Evolutionary conservation across 768 basidiomycete genomes (phyloP).

Genomic region (Crucibulum laeve): DNA sequence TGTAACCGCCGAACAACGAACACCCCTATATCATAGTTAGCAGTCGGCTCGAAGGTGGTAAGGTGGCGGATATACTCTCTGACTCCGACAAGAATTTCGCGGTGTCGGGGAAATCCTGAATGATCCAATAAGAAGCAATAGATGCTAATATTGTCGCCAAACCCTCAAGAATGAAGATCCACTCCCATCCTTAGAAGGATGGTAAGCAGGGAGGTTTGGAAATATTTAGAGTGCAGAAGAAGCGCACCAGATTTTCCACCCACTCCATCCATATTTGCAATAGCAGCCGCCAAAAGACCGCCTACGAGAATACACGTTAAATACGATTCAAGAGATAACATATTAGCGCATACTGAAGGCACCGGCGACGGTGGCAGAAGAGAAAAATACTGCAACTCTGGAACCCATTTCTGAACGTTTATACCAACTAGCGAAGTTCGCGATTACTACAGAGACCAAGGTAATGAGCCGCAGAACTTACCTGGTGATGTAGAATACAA

Average conservation of each 20-base stretch:
- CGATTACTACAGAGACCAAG: no score
- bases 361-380: slow-evolving; percentile 74
- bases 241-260: slow-evolving; percentile 53
- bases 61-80: slow-evolving; percentile 40
- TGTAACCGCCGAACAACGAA: slow-evolving; percentile 64
- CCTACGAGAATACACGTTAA: slow-evolving; percentile 26
- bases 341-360: slow-evolving; percentile 52
- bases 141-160: slow-evolving; percentile 60
- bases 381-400: slow-evolving; percentile 73
- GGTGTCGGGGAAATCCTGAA: slow-evolving; percentile 76
- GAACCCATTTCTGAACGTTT: slow-evolving; percentile 70
- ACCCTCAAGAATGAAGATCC: slow-evolving; percentile 77
- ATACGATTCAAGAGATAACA: neutral
- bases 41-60: neutral
- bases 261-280: slow-evolving; percentile 67
- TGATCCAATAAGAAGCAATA: slow-evolving; percentile 62
- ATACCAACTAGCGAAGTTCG: slow-evolving; percentile 88
- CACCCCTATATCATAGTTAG: slow-evolving; percentile 31
- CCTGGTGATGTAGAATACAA: slow-evolving; percentile 64
- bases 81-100: slow-evolving; percentile 64
- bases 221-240: slow-evolving; percentile 34
- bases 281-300: slow-evolving; percentile 62
- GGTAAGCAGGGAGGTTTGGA: neutral
- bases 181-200: slow-evolving; percentile 46
- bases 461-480: no score